phyloP scores from a whole-genome alignment of 2,329 filamentous ascomycete species.

The Exophiala xenobiotica region DNA sequence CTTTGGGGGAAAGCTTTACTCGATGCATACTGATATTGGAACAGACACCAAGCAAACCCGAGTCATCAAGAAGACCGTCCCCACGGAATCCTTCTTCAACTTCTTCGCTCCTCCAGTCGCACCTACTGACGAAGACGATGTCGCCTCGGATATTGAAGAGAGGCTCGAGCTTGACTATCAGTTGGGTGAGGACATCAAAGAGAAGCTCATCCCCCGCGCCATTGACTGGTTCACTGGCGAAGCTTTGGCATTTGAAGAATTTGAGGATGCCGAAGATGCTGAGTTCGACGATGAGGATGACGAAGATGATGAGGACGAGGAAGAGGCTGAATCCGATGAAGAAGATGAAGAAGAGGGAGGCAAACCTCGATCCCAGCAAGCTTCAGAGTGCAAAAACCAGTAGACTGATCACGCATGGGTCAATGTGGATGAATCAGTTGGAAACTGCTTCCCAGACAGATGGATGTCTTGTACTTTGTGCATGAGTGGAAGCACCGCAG shows the following conservation, averaged over 20 bases:
- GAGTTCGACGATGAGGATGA: conserved; percentile 87
- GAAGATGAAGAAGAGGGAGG: conserved; percentile 58
- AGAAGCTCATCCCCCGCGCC: conserved; percentile 97
- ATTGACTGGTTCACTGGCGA: conserved; percentile 99
- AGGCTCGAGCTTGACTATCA: conserved; percentile 98
- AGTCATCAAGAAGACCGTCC: conserved; percentile 98
- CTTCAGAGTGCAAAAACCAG: conserved; percentile 80
- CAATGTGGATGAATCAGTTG: conserved; percentile 2
- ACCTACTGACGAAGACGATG: conserved; percentile 69
- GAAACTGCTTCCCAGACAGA: no score
- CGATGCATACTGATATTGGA: conserved; percentile 24
- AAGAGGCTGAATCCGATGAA: conserved; percentile 69
- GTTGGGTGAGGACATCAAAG: conserved; percentile 98
- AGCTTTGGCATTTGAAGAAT: conserved; percentile 92
- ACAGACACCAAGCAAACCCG: conserved; percentile 98
- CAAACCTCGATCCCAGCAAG: conserved; percentile 69
- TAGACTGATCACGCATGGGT: conserved; percentile 12
- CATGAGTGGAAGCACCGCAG: not conserved
- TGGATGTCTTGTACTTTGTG: no score
- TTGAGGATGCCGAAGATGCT: conserved; percentile 80
- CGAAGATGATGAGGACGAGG: conserved; percentile 88
- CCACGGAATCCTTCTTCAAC: conserved; percentile 98
- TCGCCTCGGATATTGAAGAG: conserved; percentile 89
- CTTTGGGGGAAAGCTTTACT: not conserved
- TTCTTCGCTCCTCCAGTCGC: conserved; percentile 96